Percentiles rank a stretch among this genome's conserved stretches.
phyloP scores from a whole-genome alignment of 441 rosid genomes.

The Pelargonium australe region DNA sequence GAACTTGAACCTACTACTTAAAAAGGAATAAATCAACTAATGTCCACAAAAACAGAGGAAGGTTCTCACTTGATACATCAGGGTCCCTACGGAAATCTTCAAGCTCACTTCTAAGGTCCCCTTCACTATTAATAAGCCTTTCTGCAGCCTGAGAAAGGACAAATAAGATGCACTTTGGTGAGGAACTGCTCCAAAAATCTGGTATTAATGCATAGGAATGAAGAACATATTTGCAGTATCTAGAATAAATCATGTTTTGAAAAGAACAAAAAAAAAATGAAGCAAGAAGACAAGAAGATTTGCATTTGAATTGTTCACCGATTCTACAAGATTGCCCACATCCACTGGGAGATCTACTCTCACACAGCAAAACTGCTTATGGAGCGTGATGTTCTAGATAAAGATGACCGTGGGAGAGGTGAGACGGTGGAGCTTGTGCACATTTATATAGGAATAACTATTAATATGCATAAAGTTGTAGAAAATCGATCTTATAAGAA shows the following conservation, averaged over 20 bases:
- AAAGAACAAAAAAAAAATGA: background rate
- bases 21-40: background rate
- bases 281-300: background rate
- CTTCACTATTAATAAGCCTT: conserved; percentile 54
- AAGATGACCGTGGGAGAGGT: background rate
- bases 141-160: conserved; percentile 64
- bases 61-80: conserved; percentile 52
- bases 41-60: background rate
- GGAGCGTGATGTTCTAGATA: background rate
- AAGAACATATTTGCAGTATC: background rate
- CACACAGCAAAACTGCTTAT: background rate
- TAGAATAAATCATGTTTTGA: background rate
- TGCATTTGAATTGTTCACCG: background rate
- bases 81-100: conserved; percentile 56
- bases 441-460: background rate
- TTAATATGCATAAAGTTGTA: background rate
- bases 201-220: background rate
- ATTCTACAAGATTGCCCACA: background rate
- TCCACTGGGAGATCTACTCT: background rate
- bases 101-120: conserved; percentile 59
- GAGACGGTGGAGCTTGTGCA: background rate
- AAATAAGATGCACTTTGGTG: conserved; percentile 14
- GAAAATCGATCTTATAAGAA: background rate
- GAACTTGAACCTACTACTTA: background rate
- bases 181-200: background rate